Evolutionary conservation across 2,329 filamentous ascomycete species (phyloP), one percentile per base, ranked within the genome.

Genomic region (Furcasterigmium furcatum): DNA sequence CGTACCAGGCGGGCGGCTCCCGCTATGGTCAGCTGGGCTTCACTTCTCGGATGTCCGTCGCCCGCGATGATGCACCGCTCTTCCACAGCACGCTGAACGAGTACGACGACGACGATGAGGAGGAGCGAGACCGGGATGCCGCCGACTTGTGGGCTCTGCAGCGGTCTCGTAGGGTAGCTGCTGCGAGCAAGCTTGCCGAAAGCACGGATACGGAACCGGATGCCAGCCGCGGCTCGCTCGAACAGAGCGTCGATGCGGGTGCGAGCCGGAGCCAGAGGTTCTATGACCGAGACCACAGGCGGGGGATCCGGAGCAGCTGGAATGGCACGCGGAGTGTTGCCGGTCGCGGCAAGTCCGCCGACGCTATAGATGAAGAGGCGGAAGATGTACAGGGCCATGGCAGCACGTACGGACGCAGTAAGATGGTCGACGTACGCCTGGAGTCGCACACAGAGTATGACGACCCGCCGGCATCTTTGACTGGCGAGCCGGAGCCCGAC

Each of bases 81-180:
- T 97, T 99, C 65, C 91, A 94, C 66, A 95, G 90, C 59, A 85
- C 88, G 5, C 81, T 91, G 14, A 91, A 96, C 63, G 90, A 95
- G 60, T 94, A 95, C 53, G 84, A 87, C 50, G 89, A 95, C 60
- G 91, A 96, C 52, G 92, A 97, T 50, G 91, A 94, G 62, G 87
- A 89, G 57, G 91, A 96, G 66, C 85, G 89, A 57, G 88, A 95
- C 57, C 76, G 91, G 44, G 92, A 97, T 61, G 88, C 92, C 27
- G 91, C 91, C n/a, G 94, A 97, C 66, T 84, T 94, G 54, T 95
- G 91, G 66, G 92, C 92, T 6, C 73, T 99, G 46, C 91, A 97
- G 65, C 80, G 87, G 55, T 97, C 92, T 53, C 81, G 94, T 55
- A 81, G 91, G 39, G 88, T 96, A 47, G 92, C 96, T 60, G 89